Evolutionary conservation across 495 filamentous ascomycete species (phyloP), one percentile per base, ranked within the genome.

Genomic region (Aspergillus campestris): DNA sequence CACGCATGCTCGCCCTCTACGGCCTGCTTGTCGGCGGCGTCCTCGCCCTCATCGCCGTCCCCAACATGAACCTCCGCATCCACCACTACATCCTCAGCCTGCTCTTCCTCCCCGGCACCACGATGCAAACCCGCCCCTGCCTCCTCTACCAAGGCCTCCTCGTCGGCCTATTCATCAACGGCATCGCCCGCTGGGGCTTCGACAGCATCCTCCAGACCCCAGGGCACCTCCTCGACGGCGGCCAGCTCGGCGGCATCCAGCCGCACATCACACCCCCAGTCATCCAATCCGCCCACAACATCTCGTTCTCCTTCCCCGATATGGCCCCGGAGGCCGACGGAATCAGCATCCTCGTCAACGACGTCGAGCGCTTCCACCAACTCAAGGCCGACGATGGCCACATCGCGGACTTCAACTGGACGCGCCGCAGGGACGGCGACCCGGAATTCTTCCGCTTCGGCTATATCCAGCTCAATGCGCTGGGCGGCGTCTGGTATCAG

Each of bases 381-480:
- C 57, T 67, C 45, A 77, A 79, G 43, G 44, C 60, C 2, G 72
- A 65, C 37, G 65, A 62, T 14, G 51, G 52, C 34, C 38, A 53
- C 15, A 60, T 70, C 43, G 69, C 65, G 40, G 46, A 58, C 62
- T 51, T 87, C 41, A 58, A 56, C 24, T 73, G 70, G 70, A 61
- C 59, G 3, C 55, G 70, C 8, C 47, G 71, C 11, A 65, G 62
- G 55, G 8, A 64, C 62, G 59, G 57, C 3, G 64, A 68, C 32
- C 73, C 77, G 7, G 84, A 88, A 64, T 94, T 88, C 55, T 90
- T 94, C 61, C 69, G 86, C 11, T 91, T 94, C 64, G 83, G 73
- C n/a, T 86, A 78, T 64, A 78, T 89, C 64, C 67, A 74, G 51
- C 39, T 57, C 9, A 67, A 66, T 49, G 46, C 61, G 0, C 37